phyloP scores from a whole-genome alignment of 805 yeast genomes.

The Grigorovia humatica region DNA sequence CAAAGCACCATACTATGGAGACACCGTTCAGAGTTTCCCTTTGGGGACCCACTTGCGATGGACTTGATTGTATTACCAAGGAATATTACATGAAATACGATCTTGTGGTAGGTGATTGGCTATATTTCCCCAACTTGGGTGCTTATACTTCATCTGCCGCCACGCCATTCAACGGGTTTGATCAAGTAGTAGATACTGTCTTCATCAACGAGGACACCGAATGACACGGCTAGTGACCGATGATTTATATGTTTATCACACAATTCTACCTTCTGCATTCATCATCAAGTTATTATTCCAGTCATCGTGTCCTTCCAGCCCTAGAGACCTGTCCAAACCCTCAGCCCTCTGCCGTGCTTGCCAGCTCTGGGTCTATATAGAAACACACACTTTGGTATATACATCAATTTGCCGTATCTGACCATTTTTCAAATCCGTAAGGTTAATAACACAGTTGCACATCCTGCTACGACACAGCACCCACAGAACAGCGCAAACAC shows the following conservation, averaged over 20 bases:
- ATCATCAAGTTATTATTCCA: background rate
- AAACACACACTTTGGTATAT: too few relatives aligned
- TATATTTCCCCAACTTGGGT: conserved; percentile 72
- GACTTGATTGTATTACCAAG: conserved; percentile 70
- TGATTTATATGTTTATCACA: background rate
- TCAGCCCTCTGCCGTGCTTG: too few relatives aligned
- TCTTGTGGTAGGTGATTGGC: conserved; percentile 83
- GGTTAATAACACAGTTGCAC: too few relatives aligned
- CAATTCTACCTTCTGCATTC: background rate
- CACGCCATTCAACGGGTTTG: conserved; percentile 88
- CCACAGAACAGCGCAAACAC: too few relatives aligned
- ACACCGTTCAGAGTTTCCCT: conserved; percentile 44
- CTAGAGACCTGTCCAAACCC: too few relatives aligned
- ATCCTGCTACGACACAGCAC: too few relatives aligned
- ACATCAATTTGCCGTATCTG: too few relatives aligned
- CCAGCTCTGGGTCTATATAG: too few relatives aligned
- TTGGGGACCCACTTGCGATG: conserved; percentile 99
- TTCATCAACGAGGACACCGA: conserved; percentile 41
- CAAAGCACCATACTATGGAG: conserved; percentile 4
- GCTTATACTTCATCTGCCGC: conserved; percentile 91
- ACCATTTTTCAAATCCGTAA: too few relatives aligned
- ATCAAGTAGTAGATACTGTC: conserved; percentile 44
- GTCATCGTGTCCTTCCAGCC: background rate
- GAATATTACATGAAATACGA: conserved; percentile 44
- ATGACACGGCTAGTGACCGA: background rate